Conservation (phyloP, 129 eudicot species). For the Saussurea involucrata region DNA sequence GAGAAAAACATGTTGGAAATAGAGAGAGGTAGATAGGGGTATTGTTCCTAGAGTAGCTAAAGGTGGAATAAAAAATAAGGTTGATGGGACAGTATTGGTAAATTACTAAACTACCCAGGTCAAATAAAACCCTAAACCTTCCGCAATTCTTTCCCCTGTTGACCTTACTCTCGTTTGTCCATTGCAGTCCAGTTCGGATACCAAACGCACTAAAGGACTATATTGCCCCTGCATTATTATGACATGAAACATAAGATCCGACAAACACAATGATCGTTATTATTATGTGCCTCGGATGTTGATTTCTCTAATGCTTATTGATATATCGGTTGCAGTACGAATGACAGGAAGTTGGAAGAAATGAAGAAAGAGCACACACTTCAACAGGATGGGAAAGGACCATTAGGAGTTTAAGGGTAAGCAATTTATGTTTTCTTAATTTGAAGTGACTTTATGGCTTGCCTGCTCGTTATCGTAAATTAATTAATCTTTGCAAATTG, state of each 20-base stretch:
- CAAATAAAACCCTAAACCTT: no score
- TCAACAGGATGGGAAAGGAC: constrained; percentile 45
- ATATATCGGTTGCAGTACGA: constrained; percentile 42
- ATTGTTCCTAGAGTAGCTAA: no score
- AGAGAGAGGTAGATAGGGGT: no score
- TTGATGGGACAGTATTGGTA: no score
- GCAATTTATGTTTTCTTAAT: not conserved
- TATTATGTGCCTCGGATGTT: not conserved
- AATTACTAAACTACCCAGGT: no score
- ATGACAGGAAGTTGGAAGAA: constrained; percentile 57
- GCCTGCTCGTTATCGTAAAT: not conserved
- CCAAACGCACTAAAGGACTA: not conserved
- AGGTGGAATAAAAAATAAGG: no score
- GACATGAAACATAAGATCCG: not conserved
- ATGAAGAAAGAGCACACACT: constrained; percentile 67
- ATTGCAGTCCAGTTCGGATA: no score
- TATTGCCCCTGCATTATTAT: not conserved
- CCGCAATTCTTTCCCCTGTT: no score
- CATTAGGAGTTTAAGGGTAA: constrained; percentile 24
- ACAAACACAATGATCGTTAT: not conserved
- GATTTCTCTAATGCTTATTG: not conserved
- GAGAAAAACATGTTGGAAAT: no score
- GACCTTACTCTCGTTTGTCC: no score
- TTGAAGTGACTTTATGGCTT: not conserved
- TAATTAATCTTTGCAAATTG: not conserved